phyloP scores from a whole-genome alignment of 2,329 filamentous ascomycete species.

The Xylaria hypoxylon region DNA sequence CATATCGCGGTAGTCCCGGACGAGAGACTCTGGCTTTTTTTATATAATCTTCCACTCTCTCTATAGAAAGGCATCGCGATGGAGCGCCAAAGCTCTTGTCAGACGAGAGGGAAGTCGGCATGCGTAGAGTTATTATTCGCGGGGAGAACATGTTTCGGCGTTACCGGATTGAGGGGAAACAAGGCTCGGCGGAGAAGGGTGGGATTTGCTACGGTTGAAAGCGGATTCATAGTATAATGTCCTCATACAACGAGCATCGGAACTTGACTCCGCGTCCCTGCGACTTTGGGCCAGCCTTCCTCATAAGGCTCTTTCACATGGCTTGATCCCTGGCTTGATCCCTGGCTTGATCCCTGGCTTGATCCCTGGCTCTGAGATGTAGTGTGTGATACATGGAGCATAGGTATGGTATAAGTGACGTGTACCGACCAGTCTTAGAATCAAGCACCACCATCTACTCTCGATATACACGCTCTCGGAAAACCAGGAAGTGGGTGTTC shows the following conservation, averaged over 20 bases:
- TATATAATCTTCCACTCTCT: slow-evolving; percentile 4
- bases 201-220: slow-evolving; percentile 10
- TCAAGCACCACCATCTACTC: neutral
- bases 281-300: neutral
- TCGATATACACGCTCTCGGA: no score
- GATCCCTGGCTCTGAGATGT: no score
- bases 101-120: slow-evolving; percentile 6
- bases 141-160: slow-evolving; percentile 33
- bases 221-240: slow-evolving; percentile 22
- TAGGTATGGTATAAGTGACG: neutral
- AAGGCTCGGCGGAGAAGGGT: slow-evolving; percentile 14
- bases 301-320: neutral
- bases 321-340: neutral
- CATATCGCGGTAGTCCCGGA: slow-evolving; percentile 46
- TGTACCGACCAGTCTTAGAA: neutral
- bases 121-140: slow-evolving; percentile 7
- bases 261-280: neutral
- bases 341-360: neutral
- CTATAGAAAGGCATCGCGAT: slow-evolving; percentile 22
- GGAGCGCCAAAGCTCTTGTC: neutral
- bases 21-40: neutral
- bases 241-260: neutral
- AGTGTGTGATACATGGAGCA: neutral
- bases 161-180: slow-evolving; percentile 21
- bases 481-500: no score